phyloP scores from a whole-genome alignment of 352 stramenopile species.

The Phytophthora citricola region DNA sequence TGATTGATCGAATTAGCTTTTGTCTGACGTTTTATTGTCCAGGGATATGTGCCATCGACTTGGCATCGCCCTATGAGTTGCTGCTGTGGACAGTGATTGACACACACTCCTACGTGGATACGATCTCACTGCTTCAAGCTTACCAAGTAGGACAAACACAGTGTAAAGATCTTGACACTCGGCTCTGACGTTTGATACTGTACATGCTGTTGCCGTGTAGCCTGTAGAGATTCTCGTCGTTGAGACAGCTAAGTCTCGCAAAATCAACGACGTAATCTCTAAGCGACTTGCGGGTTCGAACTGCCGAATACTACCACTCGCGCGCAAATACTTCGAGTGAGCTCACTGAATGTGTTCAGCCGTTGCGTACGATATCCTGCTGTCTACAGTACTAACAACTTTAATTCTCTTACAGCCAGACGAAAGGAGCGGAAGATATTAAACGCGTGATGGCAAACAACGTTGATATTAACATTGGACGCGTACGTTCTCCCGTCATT shows the following conservation, averaged over 20 bases:
- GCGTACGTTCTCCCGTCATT: slow-evolving; percentile 38
- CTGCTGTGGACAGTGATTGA: slow-evolving; percentile 85
- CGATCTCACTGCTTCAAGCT: slow-evolving; percentile 69
- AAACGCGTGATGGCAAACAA: slow-evolving; percentile 85
- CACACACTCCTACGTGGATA: slow-evolving; percentile 77
- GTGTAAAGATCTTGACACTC: not conserved
- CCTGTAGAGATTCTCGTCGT: slow-evolving; percentile 81
- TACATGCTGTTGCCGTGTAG: slow-evolving; percentile 27
- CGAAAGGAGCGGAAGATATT: slow-evolving; percentile 83
- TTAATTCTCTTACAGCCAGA: slow-evolving; percentile 55
- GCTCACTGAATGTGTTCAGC: slow-evolving; percentile 1
- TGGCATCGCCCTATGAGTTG: slow-evolving; percentile 72
- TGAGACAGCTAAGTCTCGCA: slow-evolving; percentile 58
- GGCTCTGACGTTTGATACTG: not conserved
- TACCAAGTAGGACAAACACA: slow-evolving; percentile 53
- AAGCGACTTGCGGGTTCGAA: slow-evolving; percentile 62
- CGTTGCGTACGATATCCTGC: no score
- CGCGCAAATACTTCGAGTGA: slow-evolving; percentile 84
- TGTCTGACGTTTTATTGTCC: not conserved
- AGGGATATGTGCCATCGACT: slow-evolving; percentile 80
- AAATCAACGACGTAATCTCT: slow-evolving; percentile 75
- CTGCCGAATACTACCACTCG: slow-evolving; percentile 72
- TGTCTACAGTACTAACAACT: not conserved
- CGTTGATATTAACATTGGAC: slow-evolving; percentile 84
- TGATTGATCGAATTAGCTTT: no score